Base-by-base conservation (phyloP, 106 monocot genomes). In the Agapanthus africanus region DNA sequence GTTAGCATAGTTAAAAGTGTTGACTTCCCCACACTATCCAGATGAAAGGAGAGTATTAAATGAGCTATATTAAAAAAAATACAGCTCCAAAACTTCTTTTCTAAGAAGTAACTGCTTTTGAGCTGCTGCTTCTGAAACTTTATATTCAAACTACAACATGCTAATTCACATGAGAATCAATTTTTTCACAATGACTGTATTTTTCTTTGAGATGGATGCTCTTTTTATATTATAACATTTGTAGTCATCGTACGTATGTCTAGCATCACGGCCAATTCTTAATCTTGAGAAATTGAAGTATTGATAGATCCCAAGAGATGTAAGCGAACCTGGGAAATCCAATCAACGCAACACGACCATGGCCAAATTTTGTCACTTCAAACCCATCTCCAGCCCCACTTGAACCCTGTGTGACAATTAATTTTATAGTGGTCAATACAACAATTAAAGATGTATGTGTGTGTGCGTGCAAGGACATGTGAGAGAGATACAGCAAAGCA, bases 321-420 rank as follows among this genome's bases (percentile, higher is more conserved):
- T 6, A 13, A 66, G 51, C 44, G 76, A 67, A 97, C 99, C 99
- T 99, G 41, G 99, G 99, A 85, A 99, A 99, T 75, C 99, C 99
- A 54, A 99, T 99, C 57, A 99, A 69, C 75, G 99, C 92, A 84
- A 99, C 99, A 76, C 99, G 99, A 67, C 99, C 99, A 85, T 99
- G 99, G 31, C 99, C 99, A 78, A 90, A 99, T 65, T 99, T 99
- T 60, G 99, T 99, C 56, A 99, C 99, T 87, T 99, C 99, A 87
- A 99, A 99, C 59, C 99, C 99, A 39, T 99, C 99, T 77, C 99
- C 99, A 70, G 83, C 92, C 71, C 93, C 99, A 87, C 82, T 93
- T 27, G 99, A 85, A 69, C 99, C 99, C 99, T 99, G 72, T 41
- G 52, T 75, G 34, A 62, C 56, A 19, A 60, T 28, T 35, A 35